Evolutionary conservation across 176 grass and related monocot species (phyloP), one percentile per base, ranked within the genome.

Genomic region (Musa schizocarpa): DNA sequence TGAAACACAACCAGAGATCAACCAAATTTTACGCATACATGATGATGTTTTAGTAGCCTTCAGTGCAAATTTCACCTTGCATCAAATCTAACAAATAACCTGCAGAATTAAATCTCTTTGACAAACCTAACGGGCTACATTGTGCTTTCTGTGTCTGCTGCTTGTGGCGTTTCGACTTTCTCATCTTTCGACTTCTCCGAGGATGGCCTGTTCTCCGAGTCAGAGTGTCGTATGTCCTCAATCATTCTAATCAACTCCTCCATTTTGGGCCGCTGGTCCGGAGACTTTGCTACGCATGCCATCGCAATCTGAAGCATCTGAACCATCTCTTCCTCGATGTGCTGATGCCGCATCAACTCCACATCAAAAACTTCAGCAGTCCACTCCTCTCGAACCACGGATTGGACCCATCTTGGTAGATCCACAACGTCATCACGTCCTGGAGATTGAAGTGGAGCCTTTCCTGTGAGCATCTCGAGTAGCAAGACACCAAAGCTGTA

Each of bases 231-330:
- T 71, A 99, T 82, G 3, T 86, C 91, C 24, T 67, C 27, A 2
- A 94, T 99, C 91, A 81, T 87, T 68, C 74, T 87, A 78, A 92
- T 83, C 75, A 94, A 88, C 69, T 99, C 95, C 1, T 99, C 95
- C 95, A 99, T 99, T 49, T 78, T 99, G 0, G 91, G 95, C 59
- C 95, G 86, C 80, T 92, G 88, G 8, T 99, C 95, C 0, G 85
- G 86, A 63, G 13, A 3, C 1, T 2, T 11, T 57, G 80, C 81
- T 2, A 93, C 90, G 13, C 95, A 99, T 19, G 86, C 82, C 91
- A 99, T 99, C 14, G 90, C 95, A n/a, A 99, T 68, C 83, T 99
- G 95, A 73, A 99, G 90, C 91, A 94, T 87, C 84, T 87, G 88
- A 9, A 99, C 95, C 91, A 99, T 90, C 82, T 99, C 95, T 0